Evolutionary conservation across 192 early-diverging fungal genomes (phyloP).

Genomic region (Coemansia sp.): DNA sequence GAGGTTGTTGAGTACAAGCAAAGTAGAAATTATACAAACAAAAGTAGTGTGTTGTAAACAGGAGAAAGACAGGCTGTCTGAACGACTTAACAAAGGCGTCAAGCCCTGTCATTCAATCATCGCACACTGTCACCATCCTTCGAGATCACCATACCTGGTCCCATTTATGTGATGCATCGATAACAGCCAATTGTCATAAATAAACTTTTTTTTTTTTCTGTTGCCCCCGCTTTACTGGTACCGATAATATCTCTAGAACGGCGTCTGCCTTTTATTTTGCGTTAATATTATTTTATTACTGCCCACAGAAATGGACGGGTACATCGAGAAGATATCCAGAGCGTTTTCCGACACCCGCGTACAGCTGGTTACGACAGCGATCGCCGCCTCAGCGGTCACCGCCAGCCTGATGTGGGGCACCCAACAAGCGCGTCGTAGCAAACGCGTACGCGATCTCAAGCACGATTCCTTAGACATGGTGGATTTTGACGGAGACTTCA

Average conservation of each 20-base stretch:
- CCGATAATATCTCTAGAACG: no score
- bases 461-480: slow-evolving; percentile 51
- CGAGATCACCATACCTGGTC: no score
- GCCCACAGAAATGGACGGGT: slow-evolving; percentile 26
- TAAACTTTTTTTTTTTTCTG: not conserved
- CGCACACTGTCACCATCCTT: no score
- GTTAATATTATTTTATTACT: not conserved
- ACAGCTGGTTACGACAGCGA: slow-evolving; percentile 58
- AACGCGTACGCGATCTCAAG: slow-evolving; percentile 58
- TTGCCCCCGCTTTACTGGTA: not conserved
- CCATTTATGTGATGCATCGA: not conserved
- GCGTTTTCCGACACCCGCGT: slow-evolving; percentile 31
- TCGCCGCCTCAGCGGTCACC: slow-evolving; percentile 67
- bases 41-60: no score
- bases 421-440: slow-evolving; percentile 52
- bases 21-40: no score
- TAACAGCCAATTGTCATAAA: not conserved
- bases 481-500: slow-evolving; percentile 15
- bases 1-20: no score
- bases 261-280: no score
- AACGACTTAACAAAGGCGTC: no score
- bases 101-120: no score
- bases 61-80: no score
- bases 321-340: slow-evolving; percentile 34
- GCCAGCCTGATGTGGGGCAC: slow-evolving; percentile 60